These are phyloP conservation scores for Acanthamoeba castellanii DNA, from an alignment of 208 protist species.

Conservation along the genomic window DNA sequence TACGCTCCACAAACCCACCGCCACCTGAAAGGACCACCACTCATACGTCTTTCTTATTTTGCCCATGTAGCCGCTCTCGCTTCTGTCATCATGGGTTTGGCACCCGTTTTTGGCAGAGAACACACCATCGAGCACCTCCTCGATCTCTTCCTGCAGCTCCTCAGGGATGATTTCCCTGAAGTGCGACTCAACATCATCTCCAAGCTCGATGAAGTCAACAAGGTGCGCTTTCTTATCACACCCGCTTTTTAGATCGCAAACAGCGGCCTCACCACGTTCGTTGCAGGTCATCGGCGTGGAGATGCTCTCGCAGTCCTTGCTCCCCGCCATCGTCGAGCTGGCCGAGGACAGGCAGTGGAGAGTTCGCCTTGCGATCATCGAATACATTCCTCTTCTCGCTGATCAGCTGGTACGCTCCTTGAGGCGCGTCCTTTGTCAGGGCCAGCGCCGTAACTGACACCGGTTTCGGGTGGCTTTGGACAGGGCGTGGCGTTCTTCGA, in stretches of 20 bases:
- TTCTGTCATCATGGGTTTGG: constrained; percentile 90
- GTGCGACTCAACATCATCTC: constrained; percentile 94
- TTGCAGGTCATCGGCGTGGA: constrained; percentile 89
- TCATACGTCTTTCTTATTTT: not conserved
- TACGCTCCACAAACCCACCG: constrained; percentile 2
- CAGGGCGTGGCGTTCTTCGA: constrained; percentile 93
- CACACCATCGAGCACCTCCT: constrained; percentile 91
- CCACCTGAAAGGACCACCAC: not conserved
- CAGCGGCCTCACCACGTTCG: not conserved
- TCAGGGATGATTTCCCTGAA: constrained; percentile 92
- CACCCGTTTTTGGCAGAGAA: constrained; percentile 90
- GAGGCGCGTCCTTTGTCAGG: not conserved
- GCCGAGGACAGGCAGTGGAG: constrained; percentile 94
- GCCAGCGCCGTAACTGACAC: not conserved
- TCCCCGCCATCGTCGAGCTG: constrained; percentile 93
- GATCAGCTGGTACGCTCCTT: constrained; percentile 83
- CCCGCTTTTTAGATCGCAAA: not conserved
- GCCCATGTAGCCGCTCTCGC: constrained; percentile 87
- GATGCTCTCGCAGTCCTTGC: constrained; percentile 88
- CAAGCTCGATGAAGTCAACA: constrained; percentile 90
- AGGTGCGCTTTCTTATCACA: not conserved
- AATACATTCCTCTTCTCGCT: constrained; percentile 93
- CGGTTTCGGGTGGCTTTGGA: not conserved
- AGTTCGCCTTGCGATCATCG: constrained; percentile 93
- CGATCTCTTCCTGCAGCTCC: constrained; percentile 91